A percentile compares a stretch with the other conserved stretches of the same genome.
Evolutionary conservation across 2,329 filamentous ascomycete species (phyloP).

Genomic region (Capronia americana): DNA sequence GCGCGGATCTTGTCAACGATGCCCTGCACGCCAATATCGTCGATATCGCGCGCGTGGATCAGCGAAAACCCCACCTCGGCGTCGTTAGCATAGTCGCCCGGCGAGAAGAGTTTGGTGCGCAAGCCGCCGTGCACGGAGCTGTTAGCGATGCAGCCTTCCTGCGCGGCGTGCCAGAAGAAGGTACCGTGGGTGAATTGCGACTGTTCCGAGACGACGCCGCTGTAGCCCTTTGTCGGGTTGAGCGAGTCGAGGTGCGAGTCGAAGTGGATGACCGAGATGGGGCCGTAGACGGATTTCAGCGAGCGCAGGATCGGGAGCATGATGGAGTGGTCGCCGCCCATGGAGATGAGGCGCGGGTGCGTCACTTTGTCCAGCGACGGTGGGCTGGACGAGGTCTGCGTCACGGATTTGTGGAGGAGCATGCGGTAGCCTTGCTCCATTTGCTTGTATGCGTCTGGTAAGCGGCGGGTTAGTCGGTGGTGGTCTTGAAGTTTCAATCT

Average conservation of each 20-base stretch:
- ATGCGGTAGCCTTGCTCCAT: no score
- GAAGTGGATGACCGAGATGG: conserved; percentile 26
- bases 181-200: conserved; percentile 27
- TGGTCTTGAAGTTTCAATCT: conserved; percentile 14
- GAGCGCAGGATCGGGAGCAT: conserved; percentile 23
- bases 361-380: conserved; percentile 1
- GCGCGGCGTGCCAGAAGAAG: conserved; percentile 22
- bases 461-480: background rate
- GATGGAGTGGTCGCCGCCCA: conserved; percentile 29
- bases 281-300: conserved; percentile 23
- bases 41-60: conserved; percentile 25
- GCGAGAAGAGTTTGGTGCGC: conserved; percentile 16
- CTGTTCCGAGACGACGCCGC: conserved; percentile 23
- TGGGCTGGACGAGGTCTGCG: conserved; percentile 4
- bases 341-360: conserved; percentile 23
- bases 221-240: conserved; percentile 26
- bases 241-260: conserved; percentile 30
- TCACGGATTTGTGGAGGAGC: background rate
- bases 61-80: conserved; percentile 19
- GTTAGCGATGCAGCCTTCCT: conserved; percentile 20
- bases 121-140: conserved; percentile 25
- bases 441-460: background rate
- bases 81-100: conserved; percentile 20
- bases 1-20: conserved; percentile 27
- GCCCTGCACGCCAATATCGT: conserved; percentile 16